Evolutionary conservation across 805 yeast genomes (phyloP), one percentile per base, ranked within the genome.

Genomic region (Cyberlindnera subsufficiens): DNA sequence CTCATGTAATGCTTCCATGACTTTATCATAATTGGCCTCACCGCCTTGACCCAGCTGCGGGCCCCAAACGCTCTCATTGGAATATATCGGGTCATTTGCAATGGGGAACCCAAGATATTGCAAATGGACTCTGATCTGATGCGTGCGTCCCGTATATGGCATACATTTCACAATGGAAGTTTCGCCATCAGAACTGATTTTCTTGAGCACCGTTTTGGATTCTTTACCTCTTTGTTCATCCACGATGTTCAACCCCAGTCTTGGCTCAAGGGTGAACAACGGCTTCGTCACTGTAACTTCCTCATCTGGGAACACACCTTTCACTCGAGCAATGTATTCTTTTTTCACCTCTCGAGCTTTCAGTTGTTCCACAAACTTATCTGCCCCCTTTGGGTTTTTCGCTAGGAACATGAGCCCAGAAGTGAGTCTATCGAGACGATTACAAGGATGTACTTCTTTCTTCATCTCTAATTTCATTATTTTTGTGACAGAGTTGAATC

Each of bases 131-230:
- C 99, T 69, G 39, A 93, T 89, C 60, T 91, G 99, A 61, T 91
- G 99, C 0, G 97, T 88, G 57, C 99, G 72, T 0, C 99, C 99
- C 0, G 99, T 91, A 15, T 75, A 65, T 1, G 99, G 99, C 50
- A 69, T 74, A 63, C 98, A 91, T 46, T 78, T 71, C 3, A 93
- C 96, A 22, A 93, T 71, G 85, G 65, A 38, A 86, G 69, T 44
- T 61, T 66, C 40, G 7, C 58, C 58, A 41, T 55, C 60, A 22
- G 42, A 49, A 15, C 53, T 48, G 29, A 55, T 37, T 31, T 48
- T 53, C 35, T 48, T 31, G 63, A 91, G 93, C 13, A 68, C 60
- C 0, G 99, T 93, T 40, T 63, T 74, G 6, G 97, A 90, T 15
- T 77, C 80, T 54, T 86, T 87, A 1, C 69, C 70, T 13, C 60